Base-by-base conservation (phyloP, 2,329 filamentous ascomycete species). In the Fusarium denticulatum region DNA sequence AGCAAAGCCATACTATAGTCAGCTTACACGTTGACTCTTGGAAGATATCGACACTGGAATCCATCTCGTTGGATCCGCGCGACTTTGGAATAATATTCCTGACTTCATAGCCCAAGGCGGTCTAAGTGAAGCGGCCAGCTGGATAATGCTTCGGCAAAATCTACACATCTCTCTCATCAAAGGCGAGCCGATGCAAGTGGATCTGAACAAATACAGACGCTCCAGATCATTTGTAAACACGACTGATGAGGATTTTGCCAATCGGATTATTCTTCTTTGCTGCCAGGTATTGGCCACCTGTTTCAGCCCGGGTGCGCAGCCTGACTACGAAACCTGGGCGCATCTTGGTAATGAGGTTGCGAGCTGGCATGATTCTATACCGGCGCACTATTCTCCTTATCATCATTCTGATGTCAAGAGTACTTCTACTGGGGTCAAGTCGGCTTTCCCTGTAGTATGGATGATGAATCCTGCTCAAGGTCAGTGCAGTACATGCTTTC, bases 121-220 rank as follows among this genome's bases (percentile, higher is more conserved):
- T 1, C 79, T 86, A n/a, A 82, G 82, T 4, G 82, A 84, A 59
- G 84, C 84, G 12, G 81, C 83, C 2, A 85, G 84, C 71, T 86
- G 86, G 82, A 82, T 87, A 8, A 85, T 85, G 13, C 78, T 86
- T 34, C 81, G 86, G 18, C 86, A 87, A 74, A 85, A 87, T 72
- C 81, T 87, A 12, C 85, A 86, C 65, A 83, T 86, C 28, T 84
- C 84, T 1, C 80, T 85, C 52, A 79, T 82, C 15, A 82, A 82
- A 67, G 83, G 84, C 40, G 80, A 65, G 64, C 83, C 53, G 64
- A 58, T 85, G 52, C 78, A 80, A 20, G 81, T 83, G 30, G 79
- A 81, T 16, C 69, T 85, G 47, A 80, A 79, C 7, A 80, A 79
- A n/a, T 85, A 81, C 59, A 71, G 58, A 10, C 64, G 69, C 14